These are phyloP conservation scores for Lactarius hatsudake DNA, from an alignment of 768 basidiomycete genomes.

Conservation along the genomic window DNA sequence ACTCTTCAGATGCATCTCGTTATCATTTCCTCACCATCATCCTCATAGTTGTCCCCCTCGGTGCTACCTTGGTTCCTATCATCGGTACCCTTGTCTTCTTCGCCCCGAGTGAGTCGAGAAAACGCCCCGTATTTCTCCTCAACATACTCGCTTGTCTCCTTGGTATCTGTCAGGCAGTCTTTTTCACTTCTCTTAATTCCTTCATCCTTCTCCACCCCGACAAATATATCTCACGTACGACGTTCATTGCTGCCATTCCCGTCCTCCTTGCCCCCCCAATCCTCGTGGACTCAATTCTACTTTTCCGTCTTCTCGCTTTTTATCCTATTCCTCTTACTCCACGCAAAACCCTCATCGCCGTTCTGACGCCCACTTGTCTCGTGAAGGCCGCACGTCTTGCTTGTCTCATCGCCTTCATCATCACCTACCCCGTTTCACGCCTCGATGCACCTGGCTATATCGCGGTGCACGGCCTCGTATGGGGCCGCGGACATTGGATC, in stretches of 20 bases:
- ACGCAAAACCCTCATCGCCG: conserved; percentile 10
- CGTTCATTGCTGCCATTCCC: conserved; percentile 4
- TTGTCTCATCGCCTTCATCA: conserved; percentile 20
- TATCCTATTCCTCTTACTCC: conserved; percentile 25
- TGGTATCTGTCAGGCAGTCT: conserved; percentile 23
- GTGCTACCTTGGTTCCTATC: conserved; percentile 22
- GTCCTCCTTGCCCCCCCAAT: conserved; percentile 21
- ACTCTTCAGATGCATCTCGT: neutral
- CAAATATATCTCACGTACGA: neutral
- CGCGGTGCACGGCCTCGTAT: conserved; percentile 15
- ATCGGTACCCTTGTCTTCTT: conserved; percentile 24
- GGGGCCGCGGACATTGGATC: conserved; percentile 25
- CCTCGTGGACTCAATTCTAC: conserved; percentile 24
- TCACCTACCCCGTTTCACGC: conserved; percentile 18
- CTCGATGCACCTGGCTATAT: conserved; percentile 10
- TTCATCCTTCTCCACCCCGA: conserved; percentile 14
- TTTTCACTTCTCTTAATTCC: conserved; percentile 7
- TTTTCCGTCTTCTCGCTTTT: conserved; percentile 26
- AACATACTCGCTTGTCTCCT: conserved; percentile 26
- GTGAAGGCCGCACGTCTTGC: conserved; percentile 21
- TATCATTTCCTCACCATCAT: conserved; percentile 21
- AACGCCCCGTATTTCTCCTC: conserved; percentile 26
- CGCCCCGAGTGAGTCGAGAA: conserved; percentile 17
- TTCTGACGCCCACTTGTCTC: conserved; percentile 14
- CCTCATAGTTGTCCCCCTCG: conserved; percentile 25